A percentile compares a stretch with the other conserved stretches of the same genome.
phyloP scores from a whole-genome alignment of 2,329 filamentous ascomycete species.

The Ophiostoma piceae region DNA sequence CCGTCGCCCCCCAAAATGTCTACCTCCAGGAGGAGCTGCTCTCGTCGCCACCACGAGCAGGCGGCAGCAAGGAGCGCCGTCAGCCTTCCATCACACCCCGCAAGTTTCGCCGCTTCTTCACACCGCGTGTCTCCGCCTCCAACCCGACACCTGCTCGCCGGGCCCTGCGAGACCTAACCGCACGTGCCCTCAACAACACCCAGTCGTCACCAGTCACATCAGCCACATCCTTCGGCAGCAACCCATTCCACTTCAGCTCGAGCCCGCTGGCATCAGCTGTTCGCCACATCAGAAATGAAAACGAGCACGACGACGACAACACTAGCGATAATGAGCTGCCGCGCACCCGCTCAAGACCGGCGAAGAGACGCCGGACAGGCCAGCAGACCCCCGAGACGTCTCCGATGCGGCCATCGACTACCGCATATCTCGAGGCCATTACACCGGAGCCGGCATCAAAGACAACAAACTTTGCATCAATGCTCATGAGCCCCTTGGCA shows the following conservation, averaged over 20 bases:
- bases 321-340: constrained; percentile 24
- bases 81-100: constrained; percentile 51
- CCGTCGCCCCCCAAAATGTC: background rate
- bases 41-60: constrained; percentile 30
- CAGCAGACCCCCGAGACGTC: constrained; percentile 39
- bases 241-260: constrained; percentile 10
- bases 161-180: constrained; percentile 40
- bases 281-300: background rate
- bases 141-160: constrained; percentile 38
- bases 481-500: constrained; percentile 39
- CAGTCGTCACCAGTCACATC: constrained; percentile 34
- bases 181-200: constrained; percentile 38
- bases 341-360: constrained; percentile 24
- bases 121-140: constrained; percentile 39
- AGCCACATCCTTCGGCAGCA: background rate
- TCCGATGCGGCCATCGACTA: constrained; percentile 32
- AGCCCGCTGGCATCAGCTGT: constrained; percentile 36
- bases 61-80: constrained; percentile 41
- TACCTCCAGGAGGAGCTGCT: constrained; percentile 16
- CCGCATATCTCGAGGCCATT: constrained; percentile 17
- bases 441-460: constrained; percentile 21
- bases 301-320: constrained; percentile 32
- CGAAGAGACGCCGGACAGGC: constrained; percentile 38
- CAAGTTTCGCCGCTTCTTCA: constrained; percentile 51
- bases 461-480: constrained; percentile 18